These are phyloP conservation scores for Abortiporus biennis DNA, from an alignment of 1,284 basidiomycete species.

Conservation along the genomic window DNA sequence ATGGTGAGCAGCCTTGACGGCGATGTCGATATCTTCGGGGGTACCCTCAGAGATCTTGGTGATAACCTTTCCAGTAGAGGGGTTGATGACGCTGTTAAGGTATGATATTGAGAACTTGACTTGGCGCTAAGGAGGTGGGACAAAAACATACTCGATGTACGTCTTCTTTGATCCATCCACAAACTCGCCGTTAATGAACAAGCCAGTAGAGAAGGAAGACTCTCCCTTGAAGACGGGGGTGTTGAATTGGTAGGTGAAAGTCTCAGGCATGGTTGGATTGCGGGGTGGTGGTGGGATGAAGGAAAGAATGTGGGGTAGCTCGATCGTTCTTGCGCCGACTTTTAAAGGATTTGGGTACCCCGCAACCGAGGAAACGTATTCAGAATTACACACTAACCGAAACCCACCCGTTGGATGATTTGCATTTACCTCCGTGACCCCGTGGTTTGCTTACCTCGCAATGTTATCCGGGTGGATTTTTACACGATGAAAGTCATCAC, in stretches of 20 bases:
- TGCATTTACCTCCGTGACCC: too few species aligned
- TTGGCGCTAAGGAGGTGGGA: background rate
- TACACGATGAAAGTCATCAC: too few species aligned
- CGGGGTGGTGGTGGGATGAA: too few species aligned
- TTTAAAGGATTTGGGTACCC: too few species aligned
- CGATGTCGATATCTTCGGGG: constrained; percentile 67
- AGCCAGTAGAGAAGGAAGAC: constrained; percentile 62
- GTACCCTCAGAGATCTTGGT: constrained; percentile 66
- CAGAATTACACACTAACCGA: too few species aligned
- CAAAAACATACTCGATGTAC: constrained; percentile 57
- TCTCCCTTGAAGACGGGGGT: constrained; percentile 66
- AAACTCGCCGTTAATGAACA: constrained; percentile 84
- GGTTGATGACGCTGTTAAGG: constrained; percentile 67
- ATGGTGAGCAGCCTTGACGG: constrained; percentile 72
- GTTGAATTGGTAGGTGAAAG: constrained; percentile 57
- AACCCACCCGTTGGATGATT: too few species aligned
- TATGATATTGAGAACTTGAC: constrained; percentile 7
- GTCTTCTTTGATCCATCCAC: constrained; percentile 59
- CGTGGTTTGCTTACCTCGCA: too few species aligned
- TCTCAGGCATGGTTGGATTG: constrained; percentile 26
- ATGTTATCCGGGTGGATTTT: too few species aligned
- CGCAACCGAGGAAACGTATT: too few species aligned
- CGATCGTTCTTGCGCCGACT: too few species aligned
- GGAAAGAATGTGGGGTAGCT: constrained; percentile 2
- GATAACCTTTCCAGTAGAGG: constrained; percentile 71